Percentiles rank a stretch among this genome's conserved stretches.
phyloP scores from a whole-genome alignment of 2,329 filamentous ascomycete genomes.

The Penicillium sp. region DNA sequence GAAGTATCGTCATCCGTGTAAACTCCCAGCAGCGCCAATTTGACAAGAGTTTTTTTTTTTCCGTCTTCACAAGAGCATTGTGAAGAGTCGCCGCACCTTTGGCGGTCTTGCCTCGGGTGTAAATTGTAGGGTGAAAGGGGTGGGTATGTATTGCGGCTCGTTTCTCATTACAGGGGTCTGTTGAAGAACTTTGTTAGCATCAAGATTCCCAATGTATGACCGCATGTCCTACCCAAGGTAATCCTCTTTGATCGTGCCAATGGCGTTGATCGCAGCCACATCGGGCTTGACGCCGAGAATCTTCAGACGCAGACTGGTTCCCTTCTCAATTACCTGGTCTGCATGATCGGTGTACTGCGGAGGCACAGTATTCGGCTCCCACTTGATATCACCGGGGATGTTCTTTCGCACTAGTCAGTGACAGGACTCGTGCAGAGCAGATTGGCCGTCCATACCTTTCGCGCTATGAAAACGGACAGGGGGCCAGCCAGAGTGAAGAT shows the following conservation, averaged over 20 bases:
- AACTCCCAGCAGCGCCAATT: conserved; percentile 7
- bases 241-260: conserved; percentile 90
- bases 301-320: conserved; percentile 89
- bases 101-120: conserved; percentile 4
- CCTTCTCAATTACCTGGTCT: conserved; percentile 89
- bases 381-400: conserved; percentile 88
- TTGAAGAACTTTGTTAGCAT: conserved; percentile 13
- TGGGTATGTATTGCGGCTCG: conserved; percentile 23
- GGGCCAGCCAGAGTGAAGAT: conserved; percentile 64
- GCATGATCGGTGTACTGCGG: conserved; percentile 95
- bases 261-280: conserved; percentile 92
- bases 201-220: background rate
- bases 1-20: background rate
- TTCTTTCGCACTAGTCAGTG: conserved; percentile 31
- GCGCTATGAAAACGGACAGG: conserved; percentile 52
- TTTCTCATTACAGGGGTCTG: conserved; percentile 33
- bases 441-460: conserved; percentile 61
- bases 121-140: conserved; percentile 13
- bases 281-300: conserved; percentile 92
- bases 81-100: conserved; percentile 1
- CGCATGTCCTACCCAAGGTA: conserved; percentile 44
- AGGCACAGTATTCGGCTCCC: conserved; percentile 93
- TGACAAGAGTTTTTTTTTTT: conserved; percentile 1
- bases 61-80: background rate
- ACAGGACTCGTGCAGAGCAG: background rate